Evolutionary conservation across 1,284 basidiomycete genomes (phyloP).

Genomic region (Leccinum laetum): DNA sequence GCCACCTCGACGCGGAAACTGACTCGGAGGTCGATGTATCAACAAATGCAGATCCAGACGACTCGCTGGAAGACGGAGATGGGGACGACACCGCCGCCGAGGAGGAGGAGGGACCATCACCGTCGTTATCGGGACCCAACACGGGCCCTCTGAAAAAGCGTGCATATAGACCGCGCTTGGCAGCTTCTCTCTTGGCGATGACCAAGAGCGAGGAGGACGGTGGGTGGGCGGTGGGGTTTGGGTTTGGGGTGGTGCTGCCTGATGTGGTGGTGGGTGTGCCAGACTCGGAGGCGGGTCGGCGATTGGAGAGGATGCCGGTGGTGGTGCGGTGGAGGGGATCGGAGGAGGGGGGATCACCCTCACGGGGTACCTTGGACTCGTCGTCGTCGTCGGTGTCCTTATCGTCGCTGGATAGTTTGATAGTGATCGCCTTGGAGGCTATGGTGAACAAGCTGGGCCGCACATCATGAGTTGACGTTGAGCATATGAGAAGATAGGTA

Average conservation of each 20-base stretch:
- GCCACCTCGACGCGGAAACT: too few species aligned
- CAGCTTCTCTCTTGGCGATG: slow-evolving; percentile 75
- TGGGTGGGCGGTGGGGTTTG: slow-evolving; percentile 31
- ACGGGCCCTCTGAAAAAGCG: slow-evolving; percentile 79
- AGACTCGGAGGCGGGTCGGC: slow-evolving; percentile 54
- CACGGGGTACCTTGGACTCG: slow-evolving; percentile 20
- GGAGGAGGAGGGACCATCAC: too few species aligned
- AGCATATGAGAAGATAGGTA: not conserved
- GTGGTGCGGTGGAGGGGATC: slow-evolving; percentile 42
- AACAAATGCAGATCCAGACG: too few species aligned
- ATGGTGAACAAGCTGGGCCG: slow-evolving; percentile 70
- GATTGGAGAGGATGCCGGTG: slow-evolving; percentile 78
- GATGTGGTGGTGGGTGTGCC: slow-evolving; percentile 56
- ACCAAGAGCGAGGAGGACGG: slow-evolving; percentile 55
- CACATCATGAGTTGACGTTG: not conserved
- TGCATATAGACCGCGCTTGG: slow-evolving; percentile 73
- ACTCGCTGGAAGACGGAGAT: too few species aligned
- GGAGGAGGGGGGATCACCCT: not conserved
- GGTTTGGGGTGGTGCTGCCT: slow-evolving; percentile 49
- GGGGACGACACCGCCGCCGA: too few species aligned
- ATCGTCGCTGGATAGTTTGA: slow-evolving; percentile 57
- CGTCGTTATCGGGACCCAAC: slow-evolving; percentile 44
- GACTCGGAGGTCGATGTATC: too few species aligned
- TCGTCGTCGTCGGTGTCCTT: slow-evolving; percentile 45
- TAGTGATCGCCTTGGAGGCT: slow-evolving; percentile 75